Conservation (phyloP, 2,329 filamentous ascomycete species). For the Ophiostoma novo-ulmi region DNA sequence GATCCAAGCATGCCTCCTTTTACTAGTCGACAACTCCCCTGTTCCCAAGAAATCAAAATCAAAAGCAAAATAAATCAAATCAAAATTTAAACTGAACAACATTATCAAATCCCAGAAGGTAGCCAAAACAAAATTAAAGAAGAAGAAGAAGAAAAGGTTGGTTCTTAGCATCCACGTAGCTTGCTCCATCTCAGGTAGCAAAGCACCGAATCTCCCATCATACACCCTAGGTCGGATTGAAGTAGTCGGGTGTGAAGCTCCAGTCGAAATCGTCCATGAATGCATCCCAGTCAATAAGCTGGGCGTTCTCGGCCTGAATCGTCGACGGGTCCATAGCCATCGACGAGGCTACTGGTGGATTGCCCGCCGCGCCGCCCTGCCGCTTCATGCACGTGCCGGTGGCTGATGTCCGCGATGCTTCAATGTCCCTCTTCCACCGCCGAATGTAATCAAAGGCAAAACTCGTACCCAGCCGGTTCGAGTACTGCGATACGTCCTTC, state of each 20-base stretch:
- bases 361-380: background rate
- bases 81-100: background rate
- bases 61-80: too few species aligned
- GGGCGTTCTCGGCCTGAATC: conserved; percentile 31
- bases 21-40: background rate
- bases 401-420: conserved; percentile 36
- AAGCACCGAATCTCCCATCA: background rate
- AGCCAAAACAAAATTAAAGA: background rate
- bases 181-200: too few species aligned
- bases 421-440: conserved; percentile 42
- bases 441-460: conserved; percentile 48
- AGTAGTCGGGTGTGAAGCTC: conserved; percentile 34
- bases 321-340: conserved; percentile 24
- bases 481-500: conserved; percentile 39
- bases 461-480: conserved; percentile 45
- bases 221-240: conserved; percentile 24
- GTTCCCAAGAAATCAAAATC: background rate
- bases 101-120: background rate
- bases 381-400: conserved; percentile 23
- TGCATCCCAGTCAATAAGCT: conserved; percentile 47
- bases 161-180: too few species aligned
- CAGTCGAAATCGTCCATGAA: conserved; percentile 49
- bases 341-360: background rate
- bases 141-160: too few species aligned
- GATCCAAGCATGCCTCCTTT: background rate